These are phyloP conservation scores for Sanghuangporus weigelae DNA, from an alignment of 1,284 basidiomycete species.

Conservation along the genomic window DNA sequence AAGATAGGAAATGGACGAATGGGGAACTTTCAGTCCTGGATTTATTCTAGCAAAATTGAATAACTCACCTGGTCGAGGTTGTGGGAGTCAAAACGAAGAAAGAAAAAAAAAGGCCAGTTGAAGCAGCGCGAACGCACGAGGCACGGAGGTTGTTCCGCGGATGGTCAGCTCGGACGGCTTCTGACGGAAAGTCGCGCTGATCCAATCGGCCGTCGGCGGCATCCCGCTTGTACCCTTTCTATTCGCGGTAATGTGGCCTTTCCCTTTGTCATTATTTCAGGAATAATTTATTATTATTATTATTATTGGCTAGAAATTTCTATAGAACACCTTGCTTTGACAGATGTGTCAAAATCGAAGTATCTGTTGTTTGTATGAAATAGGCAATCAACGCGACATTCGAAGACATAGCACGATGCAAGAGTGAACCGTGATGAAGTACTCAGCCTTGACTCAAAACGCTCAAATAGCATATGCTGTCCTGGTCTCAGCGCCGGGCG, in stretches of 20 bases:
- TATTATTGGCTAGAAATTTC: neutral
- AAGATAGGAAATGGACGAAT: neutral
- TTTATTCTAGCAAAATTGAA: neutral
- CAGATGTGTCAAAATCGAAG: neutral
- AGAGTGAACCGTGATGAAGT: neutral
- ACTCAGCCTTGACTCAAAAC: neutral
- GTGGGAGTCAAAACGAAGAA: neutral
- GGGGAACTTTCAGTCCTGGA: neutral
- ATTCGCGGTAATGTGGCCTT: too few relatives aligned
- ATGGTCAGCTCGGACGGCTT: too few relatives aligned
- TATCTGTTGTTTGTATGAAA: neutral
- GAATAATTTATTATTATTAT: too few relatives aligned
- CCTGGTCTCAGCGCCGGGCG: neutral
- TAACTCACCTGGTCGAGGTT: slow-evolving; percentile 2
- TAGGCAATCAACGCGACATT: neutral
- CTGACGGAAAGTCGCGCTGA: too few relatives aligned
- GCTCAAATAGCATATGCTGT: neutral
- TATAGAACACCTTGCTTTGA: neutral
- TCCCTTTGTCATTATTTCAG: too few relatives aligned
- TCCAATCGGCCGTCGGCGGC: too few relatives aligned
- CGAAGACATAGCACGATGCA: neutral
- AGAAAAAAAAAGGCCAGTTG: neutral
- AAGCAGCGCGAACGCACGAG: neutral
- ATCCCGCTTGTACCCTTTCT: too few relatives aligned
- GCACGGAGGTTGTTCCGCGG: neutral